Percentiles rank a stretch among this genome's conserved stretches.
Evolutionary conservation across 352 stramenopile genomes (phyloP).

Genomic region (Phytophthora tubulina): DNA sequence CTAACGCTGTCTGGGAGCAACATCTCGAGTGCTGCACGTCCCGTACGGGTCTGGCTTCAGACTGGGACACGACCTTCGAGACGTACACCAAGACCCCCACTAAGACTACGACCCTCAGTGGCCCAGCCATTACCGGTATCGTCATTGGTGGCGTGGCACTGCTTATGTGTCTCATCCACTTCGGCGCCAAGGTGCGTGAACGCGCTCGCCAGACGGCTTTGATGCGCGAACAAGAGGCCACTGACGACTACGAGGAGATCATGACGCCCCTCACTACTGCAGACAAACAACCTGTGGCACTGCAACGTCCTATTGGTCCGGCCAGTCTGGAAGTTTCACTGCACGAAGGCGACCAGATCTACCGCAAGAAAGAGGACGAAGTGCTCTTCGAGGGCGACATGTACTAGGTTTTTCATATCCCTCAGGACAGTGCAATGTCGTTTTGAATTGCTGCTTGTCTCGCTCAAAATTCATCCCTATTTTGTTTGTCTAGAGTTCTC

Average conservation of each 20-base stretch:
- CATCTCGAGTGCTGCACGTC: constrained; percentile 86
- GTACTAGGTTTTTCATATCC: constrained; percentile 68
- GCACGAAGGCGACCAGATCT: constrained; percentile 91
- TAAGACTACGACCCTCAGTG: constrained; percentile 67
- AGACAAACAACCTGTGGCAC: constrained; percentile 68
- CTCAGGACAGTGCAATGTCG: constrained; percentile 33
- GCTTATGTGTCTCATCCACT: constrained; percentile 86
- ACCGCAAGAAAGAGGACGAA: constrained; percentile 85
- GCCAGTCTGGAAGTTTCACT: constrained; percentile 81
- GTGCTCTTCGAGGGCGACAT: constrained; percentile 91
- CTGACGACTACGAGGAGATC: constrained; percentile 92
- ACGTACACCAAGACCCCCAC: constrained; percentile 67
- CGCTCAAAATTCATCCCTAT: constrained; percentile 45
- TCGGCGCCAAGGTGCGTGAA: constrained; percentile 83
- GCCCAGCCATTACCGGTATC: constrained; percentile 78
- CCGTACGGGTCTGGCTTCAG: constrained; percentile 54
- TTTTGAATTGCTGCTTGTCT: constrained; percentile 31
- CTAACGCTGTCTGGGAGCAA: constrained; percentile 86
- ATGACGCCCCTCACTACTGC: constrained; percentile 88
- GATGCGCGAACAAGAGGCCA: constrained; percentile 90
- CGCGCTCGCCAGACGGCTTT: constrained; percentile 84
- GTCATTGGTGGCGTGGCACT: constrained; percentile 87
- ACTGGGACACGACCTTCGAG: constrained; percentile 82
- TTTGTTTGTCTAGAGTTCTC: constrained; percentile 31
- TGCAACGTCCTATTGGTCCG: constrained; percentile 75